These are phyloP conservation scores for Thymus quinquecostatus DNA, from an alignment of 257 asterid species.

Conservation along the genomic window DNA sequence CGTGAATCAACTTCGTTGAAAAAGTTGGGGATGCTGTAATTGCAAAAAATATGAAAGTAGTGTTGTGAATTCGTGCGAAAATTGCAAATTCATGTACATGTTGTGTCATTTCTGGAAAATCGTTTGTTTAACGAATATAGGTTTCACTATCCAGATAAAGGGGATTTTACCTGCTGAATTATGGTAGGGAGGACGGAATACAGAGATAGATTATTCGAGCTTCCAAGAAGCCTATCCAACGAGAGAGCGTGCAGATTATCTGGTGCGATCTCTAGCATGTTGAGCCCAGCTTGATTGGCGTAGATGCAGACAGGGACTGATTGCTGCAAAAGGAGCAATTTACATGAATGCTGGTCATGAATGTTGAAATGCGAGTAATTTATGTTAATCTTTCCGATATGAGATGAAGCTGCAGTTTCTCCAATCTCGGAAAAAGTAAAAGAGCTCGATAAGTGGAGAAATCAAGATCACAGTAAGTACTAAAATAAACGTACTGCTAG, in stretches of 20 bases:
- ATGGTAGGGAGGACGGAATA: conserved; percentile 37
- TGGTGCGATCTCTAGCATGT: conserved; percentile 43
- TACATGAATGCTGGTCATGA: not conserved
- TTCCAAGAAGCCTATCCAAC: conserved; percentile 43
- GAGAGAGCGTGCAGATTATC: conserved; percentile 33
- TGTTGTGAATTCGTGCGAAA: not conserved
- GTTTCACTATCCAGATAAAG: not conserved
- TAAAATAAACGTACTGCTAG: conserved; percentile 32
- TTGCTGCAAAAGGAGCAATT: conserved; percentile 26
- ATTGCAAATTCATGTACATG: not conserved
- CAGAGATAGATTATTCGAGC: conserved; percentile 35
- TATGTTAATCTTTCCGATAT: not conserved
- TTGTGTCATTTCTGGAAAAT: not conserved
- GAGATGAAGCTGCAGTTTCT: conserved; percentile 18
- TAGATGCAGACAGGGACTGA: conserved; percentile 31
- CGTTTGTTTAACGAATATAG: not conserved
- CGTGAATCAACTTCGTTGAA: not conserved
- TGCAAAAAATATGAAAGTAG: not conserved
- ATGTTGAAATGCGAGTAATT: not conserved
- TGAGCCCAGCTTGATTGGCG: conserved; percentile 42
- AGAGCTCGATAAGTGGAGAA: not conserved
- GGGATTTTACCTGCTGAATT: conserved; percentile 41
- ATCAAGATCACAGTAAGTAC: not conserved
- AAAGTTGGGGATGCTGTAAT: not conserved
- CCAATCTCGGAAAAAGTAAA: conserved; percentile 5